Percentiles rank a stretch among this genome's conserved stretches.
Evolutionary conservation across 176 grass and related monocot genomes (phyloP).

Genomic region (Rhynchospora tenuis): DNA sequence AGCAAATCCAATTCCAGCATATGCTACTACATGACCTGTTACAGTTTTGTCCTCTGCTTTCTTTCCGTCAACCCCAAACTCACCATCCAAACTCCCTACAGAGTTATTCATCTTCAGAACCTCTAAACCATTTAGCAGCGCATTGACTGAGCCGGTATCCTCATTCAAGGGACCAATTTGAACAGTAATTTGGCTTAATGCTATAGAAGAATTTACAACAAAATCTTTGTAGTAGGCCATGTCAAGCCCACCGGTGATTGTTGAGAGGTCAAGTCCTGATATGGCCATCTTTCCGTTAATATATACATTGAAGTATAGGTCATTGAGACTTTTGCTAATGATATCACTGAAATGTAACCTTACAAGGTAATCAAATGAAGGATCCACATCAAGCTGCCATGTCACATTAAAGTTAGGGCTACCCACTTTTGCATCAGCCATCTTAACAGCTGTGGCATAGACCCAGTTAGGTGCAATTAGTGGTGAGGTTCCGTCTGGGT

Average conservation of each 20-base stretch:
- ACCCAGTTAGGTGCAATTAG: slow-evolving; percentile 63
- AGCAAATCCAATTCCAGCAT: slow-evolving; percentile 52
- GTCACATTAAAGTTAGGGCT: slow-evolving; percentile 72
- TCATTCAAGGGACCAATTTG: slow-evolving; percentile 53
- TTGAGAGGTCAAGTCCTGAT: slow-evolving; percentile 64
- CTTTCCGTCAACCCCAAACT: slow-evolving; percentile 35
- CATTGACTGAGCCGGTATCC: slow-evolving; percentile 37
- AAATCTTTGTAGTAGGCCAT: slow-evolving; percentile 77
- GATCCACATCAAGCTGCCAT: slow-evolving; percentile 60
- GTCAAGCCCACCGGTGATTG: slow-evolving; percentile 60
- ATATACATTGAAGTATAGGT: slow-evolving; percentile 85
- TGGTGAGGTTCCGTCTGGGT: slow-evolving; percentile 63
- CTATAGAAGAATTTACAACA: slow-evolving; percentile 46
- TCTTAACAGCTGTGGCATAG: slow-evolving; percentile 68
- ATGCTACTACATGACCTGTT: slow-evolving; percentile 31
- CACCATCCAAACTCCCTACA: slow-evolving; percentile 68
- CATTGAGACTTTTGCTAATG: slow-evolving; percentile 74
- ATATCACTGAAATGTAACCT: slow-evolving; percentile 85
- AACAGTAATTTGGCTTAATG: slow-evolving; percentile 46
- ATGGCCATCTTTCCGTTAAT: slow-evolving; percentile 62
- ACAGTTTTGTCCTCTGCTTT: slow-evolving; percentile 31
- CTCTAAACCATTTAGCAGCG: slow-evolving; percentile 84
- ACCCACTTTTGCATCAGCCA: slow-evolving; percentile 46
- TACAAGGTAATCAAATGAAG: slow-evolving; percentile 66
- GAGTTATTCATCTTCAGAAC: slow-evolving; percentile 87